Evolutionary conservation across 352 stramenopile genomes (phyloP).

Genomic region (Phytophthora cactorum): DNA sequence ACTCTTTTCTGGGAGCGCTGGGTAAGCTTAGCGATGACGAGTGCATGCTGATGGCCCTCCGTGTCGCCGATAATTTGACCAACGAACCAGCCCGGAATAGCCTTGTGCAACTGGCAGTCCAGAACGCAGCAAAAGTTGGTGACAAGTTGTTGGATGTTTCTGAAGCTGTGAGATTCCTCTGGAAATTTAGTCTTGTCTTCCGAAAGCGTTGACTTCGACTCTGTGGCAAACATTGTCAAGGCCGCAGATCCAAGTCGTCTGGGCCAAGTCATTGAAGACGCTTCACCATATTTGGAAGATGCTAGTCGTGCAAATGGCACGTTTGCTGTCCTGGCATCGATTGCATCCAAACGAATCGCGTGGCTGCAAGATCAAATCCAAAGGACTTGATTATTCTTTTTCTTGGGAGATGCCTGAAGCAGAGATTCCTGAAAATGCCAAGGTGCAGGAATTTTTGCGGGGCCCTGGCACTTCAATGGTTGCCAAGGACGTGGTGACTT

Average conservation of each 20-base stretch:
- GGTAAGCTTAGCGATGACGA: not conserved
- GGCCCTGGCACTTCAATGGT: not conserved
- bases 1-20: not conserved
- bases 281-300: not conserved
- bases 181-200: not conserved
- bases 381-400: no score
- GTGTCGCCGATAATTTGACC: not conserved
- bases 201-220: not conserved
- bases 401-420: not conserved
- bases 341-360: not conserved
- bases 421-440: not conserved
- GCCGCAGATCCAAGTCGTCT: not conserved
- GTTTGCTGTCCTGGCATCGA: not conserved
- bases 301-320: not conserved
- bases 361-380: not conserved
- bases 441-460: not conserved
- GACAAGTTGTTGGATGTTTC: not conserved
- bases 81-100: not conserved
- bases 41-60: not conserved
- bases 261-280: not conserved
- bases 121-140: not conserved
- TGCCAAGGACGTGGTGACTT: not conserved
- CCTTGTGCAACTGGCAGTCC: not conserved
- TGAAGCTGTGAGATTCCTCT: not conserved
- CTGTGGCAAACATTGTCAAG: not conserved